Evolutionary conservation across 345 rosid genomes (phyloP).

Genomic region (Diplotaxis tenuifolia): DNA sequence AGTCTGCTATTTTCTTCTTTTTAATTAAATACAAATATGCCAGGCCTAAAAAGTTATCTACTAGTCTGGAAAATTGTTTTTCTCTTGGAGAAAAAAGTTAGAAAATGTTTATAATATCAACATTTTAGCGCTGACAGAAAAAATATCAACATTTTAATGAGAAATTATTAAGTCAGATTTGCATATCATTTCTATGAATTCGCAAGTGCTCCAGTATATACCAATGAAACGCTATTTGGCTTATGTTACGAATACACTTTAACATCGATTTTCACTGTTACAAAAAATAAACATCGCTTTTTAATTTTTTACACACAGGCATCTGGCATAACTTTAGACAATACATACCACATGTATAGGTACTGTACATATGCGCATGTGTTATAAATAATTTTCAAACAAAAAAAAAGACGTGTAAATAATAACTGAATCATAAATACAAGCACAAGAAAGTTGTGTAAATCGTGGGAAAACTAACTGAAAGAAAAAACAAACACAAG

Average conservation of each 20-base stretch:
- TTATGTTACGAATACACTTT: not conserved
- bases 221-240: not conserved
- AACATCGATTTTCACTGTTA: not conserved
- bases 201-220: not conserved
- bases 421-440: not conserved
- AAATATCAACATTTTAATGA: not conserved
- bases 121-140: no score
- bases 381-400: not conserved
- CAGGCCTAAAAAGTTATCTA: not conserved
- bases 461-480: conserved; percentile 25
- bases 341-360: not conserved
- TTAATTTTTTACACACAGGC: not conserved
- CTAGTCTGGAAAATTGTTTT: not conserved
- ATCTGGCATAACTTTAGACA: not conserved
- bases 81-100: not conserved
- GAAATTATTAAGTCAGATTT: not conserved
- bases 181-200: not conserved
- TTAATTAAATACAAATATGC: not conserved
- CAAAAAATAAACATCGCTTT: not conserved
- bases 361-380: not conserved
- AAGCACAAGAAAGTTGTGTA: conserved; percentile 21
- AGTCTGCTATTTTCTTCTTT: not conserved
- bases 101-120: no score
- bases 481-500: conserved; percentile 2
- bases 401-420: not conserved